Percentiles rank a stretch among this genome's conserved stretches.
Conservation (phyloP, 371 early-diverging fungal genomes). For the Apophysomyces sp. region DNA sequence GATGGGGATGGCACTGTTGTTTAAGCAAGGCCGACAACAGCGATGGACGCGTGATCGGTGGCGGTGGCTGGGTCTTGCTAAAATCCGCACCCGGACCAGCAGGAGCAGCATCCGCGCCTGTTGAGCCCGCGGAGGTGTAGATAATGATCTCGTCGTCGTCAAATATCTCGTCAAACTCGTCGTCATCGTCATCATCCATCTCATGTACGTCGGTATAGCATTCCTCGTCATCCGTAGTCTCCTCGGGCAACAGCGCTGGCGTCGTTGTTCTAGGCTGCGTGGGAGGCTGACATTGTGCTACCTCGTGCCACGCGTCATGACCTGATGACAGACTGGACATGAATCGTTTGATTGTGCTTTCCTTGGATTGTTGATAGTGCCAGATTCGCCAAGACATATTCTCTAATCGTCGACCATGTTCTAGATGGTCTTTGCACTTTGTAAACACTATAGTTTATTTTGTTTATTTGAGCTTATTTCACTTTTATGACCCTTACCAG, state of each 20-base stretch:
- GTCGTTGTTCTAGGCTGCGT: constrained; percentile 6
- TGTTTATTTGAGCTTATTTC: too few species aligned
- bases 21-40: constrained; percentile 11
- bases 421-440: constrained; percentile 9
- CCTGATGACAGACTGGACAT: constrained; percentile 21
- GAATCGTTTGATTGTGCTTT: constrained; percentile 6
- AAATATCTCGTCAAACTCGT: constrained; percentile 5
- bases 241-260: not conserved
- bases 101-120: not conserved
- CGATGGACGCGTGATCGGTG: constrained; percentile 13
- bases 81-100: constrained; percentile 4
- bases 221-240: constrained; percentile 16
- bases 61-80: constrained; percentile 16
- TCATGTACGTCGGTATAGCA: constrained; percentile 8
- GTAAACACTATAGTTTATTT: constrained; percentile 1
- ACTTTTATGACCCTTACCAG: not conserved
- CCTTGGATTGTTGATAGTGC: constrained; percentile 4
- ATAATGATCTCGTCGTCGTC: constrained; percentile 19
- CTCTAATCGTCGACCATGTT: constrained; percentile 5
- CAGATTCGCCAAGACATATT: constrained; percentile 12
- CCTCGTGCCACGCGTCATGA: constrained; percentile 24
- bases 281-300: constrained; percentile 8
- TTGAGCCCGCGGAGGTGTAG: constrained; percentile 1
- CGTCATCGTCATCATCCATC: constrained; percentile 10
- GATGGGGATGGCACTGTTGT: not conserved